Percentiles rank a stretch among this genome's conserved stretches.
Evolutionary conservation across 2,329 filamentous ascomycete species (phyloP).

Genomic region (Teratosphaeria nubilosa): DNA sequence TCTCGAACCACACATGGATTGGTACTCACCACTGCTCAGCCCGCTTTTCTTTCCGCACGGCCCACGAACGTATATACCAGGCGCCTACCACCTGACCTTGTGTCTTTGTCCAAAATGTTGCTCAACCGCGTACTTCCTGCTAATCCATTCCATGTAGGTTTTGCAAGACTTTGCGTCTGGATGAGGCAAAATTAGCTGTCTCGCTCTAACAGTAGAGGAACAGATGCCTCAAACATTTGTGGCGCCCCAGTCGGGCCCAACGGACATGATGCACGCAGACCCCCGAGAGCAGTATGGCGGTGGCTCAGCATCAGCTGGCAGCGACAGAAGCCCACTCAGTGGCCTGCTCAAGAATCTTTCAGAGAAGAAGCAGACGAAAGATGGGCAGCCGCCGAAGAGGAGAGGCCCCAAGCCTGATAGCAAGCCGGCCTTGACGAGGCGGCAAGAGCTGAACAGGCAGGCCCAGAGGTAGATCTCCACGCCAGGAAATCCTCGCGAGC

Average conservation of each 20-base stretch:
- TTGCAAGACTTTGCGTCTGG: neutral
- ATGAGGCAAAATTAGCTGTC: neutral
- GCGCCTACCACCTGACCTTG: neutral
- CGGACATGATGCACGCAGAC: neutral
- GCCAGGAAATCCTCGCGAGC: neutral
- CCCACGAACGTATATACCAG: neutral
- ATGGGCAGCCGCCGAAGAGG: slow-evolving; percentile 78
- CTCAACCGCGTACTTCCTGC: neutral
- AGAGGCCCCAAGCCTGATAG: slow-evolving; percentile 93
- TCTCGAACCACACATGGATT: neutral
- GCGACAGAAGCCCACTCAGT: slow-evolving; percentile 8
- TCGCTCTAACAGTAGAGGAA: neutral
- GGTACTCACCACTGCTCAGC: neutral
- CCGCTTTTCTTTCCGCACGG: neutral
- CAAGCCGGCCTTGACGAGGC: slow-evolving; percentile 82
- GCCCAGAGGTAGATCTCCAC: slow-evolving; percentile 64
- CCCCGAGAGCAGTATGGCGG: neutral
- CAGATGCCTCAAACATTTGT: neutral
- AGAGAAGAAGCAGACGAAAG: slow-evolving; percentile 71
- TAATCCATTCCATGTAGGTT: neutral
- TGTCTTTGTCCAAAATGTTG: neutral
- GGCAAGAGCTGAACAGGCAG: slow-evolving; percentile 90
- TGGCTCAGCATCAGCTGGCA: slow-evolving; percentile 1
- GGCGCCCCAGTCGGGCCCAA: neutral
- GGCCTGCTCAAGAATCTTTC: slow-evolving; percentile 53